Evolutionary conservation across 1,139 yeast genomes (phyloP).

Genomic region (Debaryomyces sp.): DNA sequence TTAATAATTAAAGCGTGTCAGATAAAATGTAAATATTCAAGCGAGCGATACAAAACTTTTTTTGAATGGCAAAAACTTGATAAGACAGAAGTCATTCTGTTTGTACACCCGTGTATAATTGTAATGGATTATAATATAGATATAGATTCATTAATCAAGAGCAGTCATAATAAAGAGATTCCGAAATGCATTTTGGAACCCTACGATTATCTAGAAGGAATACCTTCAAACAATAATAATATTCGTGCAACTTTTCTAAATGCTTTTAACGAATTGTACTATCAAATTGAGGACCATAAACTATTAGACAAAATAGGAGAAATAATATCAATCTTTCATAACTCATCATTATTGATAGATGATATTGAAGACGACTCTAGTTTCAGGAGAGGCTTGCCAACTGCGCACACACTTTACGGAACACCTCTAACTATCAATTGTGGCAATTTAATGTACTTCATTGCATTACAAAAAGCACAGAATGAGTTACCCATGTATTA

Average conservation of each 20-base stretch:
- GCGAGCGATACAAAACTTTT: conserved; percentile 1
- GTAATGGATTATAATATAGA: not conserved
- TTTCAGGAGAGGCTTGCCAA: conserved; percentile 72
- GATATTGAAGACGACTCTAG: conserved; percentile 83
- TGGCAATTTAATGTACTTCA: conserved; percentile 80
- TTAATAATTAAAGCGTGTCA: not conserved
- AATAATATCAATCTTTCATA: conserved; percentile 32
- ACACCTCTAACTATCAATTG: conserved; percentile 79
- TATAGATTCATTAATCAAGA: not conserved
- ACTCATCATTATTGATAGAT: conserved; percentile 54
- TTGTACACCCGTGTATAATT: no score
- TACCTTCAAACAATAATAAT: conserved; percentile 38
- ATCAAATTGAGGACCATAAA: conserved; percentile 22
- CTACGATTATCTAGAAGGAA: conserved; percentile 28
- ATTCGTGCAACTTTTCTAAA: conserved; percentile 30
- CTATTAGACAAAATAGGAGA: conserved; percentile 24
- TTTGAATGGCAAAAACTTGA: conserved; percentile 2
- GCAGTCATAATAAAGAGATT: not conserved
- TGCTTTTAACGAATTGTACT: conserved; percentile 37
- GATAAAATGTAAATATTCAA: not conserved
- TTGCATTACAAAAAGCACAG: conserved; percentile 58
- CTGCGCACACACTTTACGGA: conserved; percentile 79
- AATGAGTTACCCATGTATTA: conserved; percentile 19
- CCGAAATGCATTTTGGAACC: conserved; percentile 24
- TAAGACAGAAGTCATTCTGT: not conserved